Conservation (phyloP, 768 basidiomycete species). For the Lentinus tigrinus region DNA sequence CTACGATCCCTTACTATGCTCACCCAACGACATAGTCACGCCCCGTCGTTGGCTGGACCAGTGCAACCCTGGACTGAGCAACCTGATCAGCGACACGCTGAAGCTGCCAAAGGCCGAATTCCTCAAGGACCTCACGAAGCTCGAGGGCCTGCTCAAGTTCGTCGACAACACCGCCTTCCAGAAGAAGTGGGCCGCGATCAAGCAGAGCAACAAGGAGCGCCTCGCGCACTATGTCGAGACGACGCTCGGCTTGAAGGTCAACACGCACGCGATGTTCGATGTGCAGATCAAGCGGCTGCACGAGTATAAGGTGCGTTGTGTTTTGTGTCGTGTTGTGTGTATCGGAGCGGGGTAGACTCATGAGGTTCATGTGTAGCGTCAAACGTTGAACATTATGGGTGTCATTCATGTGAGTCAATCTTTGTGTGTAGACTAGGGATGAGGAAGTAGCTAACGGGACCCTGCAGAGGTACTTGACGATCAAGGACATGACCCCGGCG, state of each 20-base stretch:
- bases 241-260: conserved; percentile 68
- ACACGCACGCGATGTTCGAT: conserved; percentile 82
- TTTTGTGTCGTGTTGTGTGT: not conserved
- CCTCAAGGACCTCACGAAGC: conserved; percentile 79
- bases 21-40: conserved; percentile 51
- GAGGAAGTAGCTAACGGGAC: not conserved
- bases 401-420: conserved; percentile 81
- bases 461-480: conserved; percentile 69
- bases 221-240: conserved; percentile 74
- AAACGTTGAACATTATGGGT: conserved; percentile 91
- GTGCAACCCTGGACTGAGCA: conserved; percentile 88
- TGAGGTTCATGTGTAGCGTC: conserved; percentile 52
- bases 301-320: conserved; percentile 73
- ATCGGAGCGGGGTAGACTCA: not conserved
- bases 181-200: conserved; percentile 79
- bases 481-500: conserved; percentile 77
- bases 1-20: not conserved
- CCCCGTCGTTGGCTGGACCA: conserved; percentile 90
- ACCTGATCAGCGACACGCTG: conserved; percentile 82
- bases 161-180: conserved; percentile 76
- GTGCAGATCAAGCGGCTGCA: conserved; percentile 95
- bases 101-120: conserved; percentile 72
- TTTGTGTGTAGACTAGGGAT: too few species aligned
- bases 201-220: conserved; percentile 88
- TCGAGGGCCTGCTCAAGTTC: conserved; percentile 73